Percentiles rank a stretch among this genome's conserved stretches.
These are phyloP conservation scores for Cicer judaicum DNA, from an alignment of 306 rosid species.

Conservation along the genomic window DNA sequence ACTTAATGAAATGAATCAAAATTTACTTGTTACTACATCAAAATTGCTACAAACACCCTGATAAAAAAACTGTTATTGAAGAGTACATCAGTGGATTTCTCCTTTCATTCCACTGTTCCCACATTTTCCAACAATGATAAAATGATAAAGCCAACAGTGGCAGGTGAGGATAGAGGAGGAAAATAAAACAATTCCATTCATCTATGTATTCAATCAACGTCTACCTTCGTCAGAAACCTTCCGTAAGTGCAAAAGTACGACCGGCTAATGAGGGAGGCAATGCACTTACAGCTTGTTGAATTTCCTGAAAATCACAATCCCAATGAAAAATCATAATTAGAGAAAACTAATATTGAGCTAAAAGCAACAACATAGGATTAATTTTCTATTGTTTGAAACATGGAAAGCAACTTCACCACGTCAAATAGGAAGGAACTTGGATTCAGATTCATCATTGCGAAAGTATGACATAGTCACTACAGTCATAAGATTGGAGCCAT, in stretches of 20 bases:
- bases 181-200: constrained; percentile 26
- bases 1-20: constrained; percentile 18
- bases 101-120: constrained; percentile 28
- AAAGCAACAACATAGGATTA: not conserved
- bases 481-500: constrained; percentile 1
- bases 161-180: not conserved
- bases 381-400: constrained; percentile 24
- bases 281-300: constrained; percentile 67
- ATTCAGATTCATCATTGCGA: not conserved
- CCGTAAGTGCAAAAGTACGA: constrained; percentile 77
- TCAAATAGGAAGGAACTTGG: constrained; percentile 20
- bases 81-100: not conserved
- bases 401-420: constrained; percentile 8
- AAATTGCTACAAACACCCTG: constrained; percentile 14
- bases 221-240: constrained; percentile 63
- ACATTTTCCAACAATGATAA: constrained; percentile 32
- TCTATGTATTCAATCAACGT: constrained; percentile 6
- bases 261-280: constrained; percentile 73
- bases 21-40: not conserved
- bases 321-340: not conserved
- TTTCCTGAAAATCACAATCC: constrained; percentile 65
- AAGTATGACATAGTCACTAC: not conserved
- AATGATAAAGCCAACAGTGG: not conserved
- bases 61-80: not conserved
- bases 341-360: constrained; percentile 29